Evolutionary conservation across 2,329 filamentous ascomycete species (phyloP), one percentile per base, ranked within the genome.

Genomic region (Orbilia oligospora): DNA sequence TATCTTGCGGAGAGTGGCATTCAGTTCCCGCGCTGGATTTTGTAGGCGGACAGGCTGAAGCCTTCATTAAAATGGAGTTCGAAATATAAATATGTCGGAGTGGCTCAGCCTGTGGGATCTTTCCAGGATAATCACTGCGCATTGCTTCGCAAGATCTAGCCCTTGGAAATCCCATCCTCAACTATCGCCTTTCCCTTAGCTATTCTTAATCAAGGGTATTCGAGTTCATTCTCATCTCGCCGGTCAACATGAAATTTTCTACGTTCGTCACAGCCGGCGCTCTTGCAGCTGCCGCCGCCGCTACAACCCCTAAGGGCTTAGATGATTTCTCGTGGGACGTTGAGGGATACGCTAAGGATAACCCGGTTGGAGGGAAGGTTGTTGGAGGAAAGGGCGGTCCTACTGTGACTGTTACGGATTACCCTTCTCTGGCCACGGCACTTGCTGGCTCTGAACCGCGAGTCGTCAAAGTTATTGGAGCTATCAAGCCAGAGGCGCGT

Each of bases 391-490:
- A 83, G 44, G 85, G 86, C 4, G 89, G 84, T 61, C 86, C 86
- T 14, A 88, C 86, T 0, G 85, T 87, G 5, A 86, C 86, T 0
- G 84, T 86, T 20, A 86, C 82, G 6, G 87, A 84, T 5, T 84
- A 83, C 3, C 84, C 84, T 65, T 84, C 85, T 53, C 84, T 89
- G 38, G 82, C 84, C 6, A 83, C 84, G 0, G 87, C 87, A 6
- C 86, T 87, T 9, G 81, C 84, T 5, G 86, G 87, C 38, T 85
- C 86, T 16, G 86, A 84, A 2, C 83, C 85, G 9, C 84, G 84
- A 64, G 85, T 88, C 46, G 85, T 88, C 51, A 81, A 87, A 44
- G 84, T 88, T 51, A 83, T 83, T 38, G 87, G 87, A 2, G 79
- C 84, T 12, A 87, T 89, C 80, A 84, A 83, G 0, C 81, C 86